Conservation (phyloP, 441 rosid genomes). For the Bruguiera hainesii region DNA sequence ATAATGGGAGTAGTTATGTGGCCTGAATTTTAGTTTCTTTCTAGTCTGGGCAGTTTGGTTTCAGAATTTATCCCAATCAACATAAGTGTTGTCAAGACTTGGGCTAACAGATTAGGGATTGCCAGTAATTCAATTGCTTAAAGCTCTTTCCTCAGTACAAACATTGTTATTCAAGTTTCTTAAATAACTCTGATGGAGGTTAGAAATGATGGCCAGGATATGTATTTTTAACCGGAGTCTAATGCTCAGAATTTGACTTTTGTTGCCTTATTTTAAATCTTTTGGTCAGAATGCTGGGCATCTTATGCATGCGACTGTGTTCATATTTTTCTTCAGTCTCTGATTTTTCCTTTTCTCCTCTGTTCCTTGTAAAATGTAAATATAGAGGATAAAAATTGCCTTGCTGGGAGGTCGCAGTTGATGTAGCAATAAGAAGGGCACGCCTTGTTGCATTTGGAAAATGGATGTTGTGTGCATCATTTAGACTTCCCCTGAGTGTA, state of each 20-base stretch:
- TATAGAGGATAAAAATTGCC: slow-evolving; percentile 77
- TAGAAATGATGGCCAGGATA: too few species aligned
- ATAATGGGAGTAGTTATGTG: not conserved
- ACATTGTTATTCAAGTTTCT: too few species aligned
- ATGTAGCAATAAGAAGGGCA: slow-evolving; percentile 69
- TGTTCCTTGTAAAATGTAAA: slow-evolving; percentile 1
- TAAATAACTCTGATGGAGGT: too few species aligned
- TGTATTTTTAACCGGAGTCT: too few species aligned
- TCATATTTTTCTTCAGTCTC: not conserved
- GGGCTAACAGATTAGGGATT: too few species aligned
- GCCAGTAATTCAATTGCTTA: too few species aligned
- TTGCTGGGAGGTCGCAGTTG: slow-evolving; percentile 59
- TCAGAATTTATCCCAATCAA: not conserved
- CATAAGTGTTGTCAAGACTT: too few species aligned
- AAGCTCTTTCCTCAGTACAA: too few species aligned
- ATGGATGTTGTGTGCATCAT: slow-evolving; percentile 87
- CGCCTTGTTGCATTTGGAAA: slow-evolving; percentile 87
- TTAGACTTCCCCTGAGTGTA: slow-evolving; percentile 62
- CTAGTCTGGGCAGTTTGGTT: not conserved
- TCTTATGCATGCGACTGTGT: not conserved
- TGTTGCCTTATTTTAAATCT: too few species aligned
- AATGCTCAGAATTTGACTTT: too few species aligned
- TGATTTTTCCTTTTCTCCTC: slow-evolving; percentile 1
- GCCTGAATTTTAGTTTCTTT: not conserved
- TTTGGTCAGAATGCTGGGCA: not conserved